These are phyloP conservation scores for Hyaloscypha bicolor DNA, from an alignment of 495 filamentous ascomycete species.

Conservation along the genomic window DNA sequence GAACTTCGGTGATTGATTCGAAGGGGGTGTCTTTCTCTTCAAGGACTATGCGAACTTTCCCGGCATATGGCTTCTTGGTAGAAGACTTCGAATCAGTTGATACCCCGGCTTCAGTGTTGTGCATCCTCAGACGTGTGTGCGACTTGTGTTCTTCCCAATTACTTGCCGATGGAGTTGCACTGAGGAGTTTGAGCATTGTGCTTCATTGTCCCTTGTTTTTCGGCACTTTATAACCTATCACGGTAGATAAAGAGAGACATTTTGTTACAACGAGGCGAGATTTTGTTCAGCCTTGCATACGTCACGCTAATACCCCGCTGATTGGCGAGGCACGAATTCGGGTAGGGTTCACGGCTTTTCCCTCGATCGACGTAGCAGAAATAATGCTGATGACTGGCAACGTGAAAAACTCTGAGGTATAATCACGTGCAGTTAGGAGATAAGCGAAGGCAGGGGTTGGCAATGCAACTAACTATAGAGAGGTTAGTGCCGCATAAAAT, in stretches of 20 bases:
- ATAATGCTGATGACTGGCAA: no score
- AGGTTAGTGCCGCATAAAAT: no score
- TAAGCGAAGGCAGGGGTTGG: no score
- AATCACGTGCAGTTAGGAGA: no score
- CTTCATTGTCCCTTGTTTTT: not conserved
- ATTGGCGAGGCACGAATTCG: no score
- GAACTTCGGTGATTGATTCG: slow-evolving; percentile 9
- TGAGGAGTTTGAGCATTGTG: slow-evolving; percentile 18
- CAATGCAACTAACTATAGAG: no score
- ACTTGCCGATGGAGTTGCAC: slow-evolving; percentile 6
- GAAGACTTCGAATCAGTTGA: not conserved
- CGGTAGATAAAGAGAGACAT: not conserved
- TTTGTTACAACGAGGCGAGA: not conserved
- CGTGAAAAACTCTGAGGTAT: no score
- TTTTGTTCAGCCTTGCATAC: not conserved
- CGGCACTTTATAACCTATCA: not conserved
- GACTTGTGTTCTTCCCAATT: no score
- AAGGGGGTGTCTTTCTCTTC: slow-evolving; percentile 10
- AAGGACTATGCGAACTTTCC: slow-evolving; percentile 18
- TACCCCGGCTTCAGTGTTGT: not conserved
- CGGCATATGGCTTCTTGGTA: slow-evolving; percentile 5
- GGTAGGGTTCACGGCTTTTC: no score
- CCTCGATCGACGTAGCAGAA: no score
- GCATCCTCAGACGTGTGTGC: no score
- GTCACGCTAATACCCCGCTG: not conserved